A percentile compares a stretch with the other conserved stretches of the same genome.
Conservation (phyloP, 139 green algal species). For the Tetraselmis striata region DNA sequence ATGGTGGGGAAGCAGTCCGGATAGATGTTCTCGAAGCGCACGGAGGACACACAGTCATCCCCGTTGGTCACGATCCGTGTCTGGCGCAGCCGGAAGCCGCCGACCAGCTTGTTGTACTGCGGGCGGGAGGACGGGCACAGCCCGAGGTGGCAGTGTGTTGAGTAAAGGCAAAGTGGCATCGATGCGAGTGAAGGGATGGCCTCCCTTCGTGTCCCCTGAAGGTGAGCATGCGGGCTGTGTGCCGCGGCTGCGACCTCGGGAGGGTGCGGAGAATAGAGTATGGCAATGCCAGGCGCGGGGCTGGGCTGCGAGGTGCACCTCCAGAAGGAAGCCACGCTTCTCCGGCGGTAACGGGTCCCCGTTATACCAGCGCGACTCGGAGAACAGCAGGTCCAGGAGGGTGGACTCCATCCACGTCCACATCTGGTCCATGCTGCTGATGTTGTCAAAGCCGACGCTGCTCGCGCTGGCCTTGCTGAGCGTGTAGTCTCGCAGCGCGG, state of each 20-base stretch:
- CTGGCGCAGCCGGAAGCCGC: conserved; percentile 3
- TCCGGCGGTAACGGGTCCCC: neutral
- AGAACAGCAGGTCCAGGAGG: conserved; percentile 2
- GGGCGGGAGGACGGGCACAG: no score
- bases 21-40: neutral
- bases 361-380: conserved; percentile 8
- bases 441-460: neutral
- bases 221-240: no score
- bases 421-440: neutral
- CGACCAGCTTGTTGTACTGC: conserved; percentile 7
- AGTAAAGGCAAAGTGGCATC: no score
- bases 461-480: neutral
- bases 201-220: no score
- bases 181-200: no score
- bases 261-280: no score
- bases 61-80: neutral
- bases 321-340: conserved; percentile 1
- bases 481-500: neutral
- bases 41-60: neutral
- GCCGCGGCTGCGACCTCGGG: no score
- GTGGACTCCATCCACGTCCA: conserved; percentile 7
- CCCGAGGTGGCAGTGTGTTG: no score
- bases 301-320: no score
- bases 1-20: neutral
- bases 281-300: no score